A percentile compares a stretch with the other conserved stretches of the same genome.
These are phyloP conservation scores for Tagetes patula DNA, from an alignment of 129 eudicot genomes.

Conservation along the genomic window DNA sequence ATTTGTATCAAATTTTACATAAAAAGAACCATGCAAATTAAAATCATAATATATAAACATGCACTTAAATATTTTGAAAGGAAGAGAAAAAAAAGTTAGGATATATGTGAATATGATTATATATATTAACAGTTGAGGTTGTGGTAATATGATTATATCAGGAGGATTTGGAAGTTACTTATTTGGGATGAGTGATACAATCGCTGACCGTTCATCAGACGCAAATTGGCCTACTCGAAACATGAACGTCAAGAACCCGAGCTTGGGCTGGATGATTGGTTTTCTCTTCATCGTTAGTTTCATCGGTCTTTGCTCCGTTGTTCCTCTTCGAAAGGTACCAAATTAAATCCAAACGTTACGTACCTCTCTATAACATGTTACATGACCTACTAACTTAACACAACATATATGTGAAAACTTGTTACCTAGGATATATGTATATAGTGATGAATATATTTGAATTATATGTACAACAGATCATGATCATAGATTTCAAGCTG, in stretches of 20 bases:
- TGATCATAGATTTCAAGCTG: slow-evolving; percentile 58
- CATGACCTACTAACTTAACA: not conserved
- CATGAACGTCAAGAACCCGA: slow-evolving; percentile 62
- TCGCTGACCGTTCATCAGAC: slow-evolving; percentile 34
- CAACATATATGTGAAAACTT: too few species aligned
- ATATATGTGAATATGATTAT: too few species aligned
- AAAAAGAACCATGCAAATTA: too few species aligned
- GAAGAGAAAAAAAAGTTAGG: not conserved
- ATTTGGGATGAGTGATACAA: slow-evolving; percentile 41
- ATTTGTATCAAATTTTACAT: too few species aligned
- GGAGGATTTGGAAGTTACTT: slow-evolving; percentile 51
- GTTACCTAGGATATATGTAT: too few species aligned
- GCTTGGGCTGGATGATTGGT: slow-evolving; percentile 57
- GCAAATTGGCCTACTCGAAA: slow-evolving; percentile 22
- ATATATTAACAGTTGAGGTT: not conserved
- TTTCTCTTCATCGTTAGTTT: slow-evolving; percentile 73
- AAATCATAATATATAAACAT: too few species aligned
- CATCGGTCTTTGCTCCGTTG: slow-evolving; percentile 61
- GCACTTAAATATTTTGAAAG: too few species aligned
- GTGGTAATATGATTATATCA: not conserved
- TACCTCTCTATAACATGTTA: not conserved
- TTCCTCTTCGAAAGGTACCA: slow-evolving; percentile 64
- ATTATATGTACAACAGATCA: slow-evolving; percentile 34
- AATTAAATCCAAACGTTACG: not conserved
- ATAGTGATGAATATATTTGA: not conserved